Evolutionary conservation across 2,329 filamentous ascomycete species (phyloP), one percentile per base, ranked within the genome.

Genomic region (Ustilaginoidea virens): DNA sequence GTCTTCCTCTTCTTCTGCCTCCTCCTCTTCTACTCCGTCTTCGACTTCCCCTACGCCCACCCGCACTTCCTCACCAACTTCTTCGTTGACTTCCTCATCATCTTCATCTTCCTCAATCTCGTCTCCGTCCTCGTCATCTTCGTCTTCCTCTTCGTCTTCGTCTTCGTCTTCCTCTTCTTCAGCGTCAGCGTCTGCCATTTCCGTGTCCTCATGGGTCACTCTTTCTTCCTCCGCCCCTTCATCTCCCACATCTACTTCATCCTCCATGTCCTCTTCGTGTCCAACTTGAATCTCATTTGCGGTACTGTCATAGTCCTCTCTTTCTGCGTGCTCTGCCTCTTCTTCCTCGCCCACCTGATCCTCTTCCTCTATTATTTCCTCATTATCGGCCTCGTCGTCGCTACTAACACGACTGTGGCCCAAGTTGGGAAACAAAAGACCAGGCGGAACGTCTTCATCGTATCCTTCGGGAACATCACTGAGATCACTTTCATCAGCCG

Each of bases 401-500:
- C 49, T 51, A 4, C 32, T 41, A 36, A 52, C 51, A 3, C 36
- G 47, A 12, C 29, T 46, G 23, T 38, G 46, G 23, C 35, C 44
- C 12, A 69, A 40, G 33, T 63, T 64, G 0, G 65, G 63, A 30
- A 70, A 69, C 49, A 70, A 49, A 17, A 72, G 42, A 9, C 58
- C 58, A 2, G 61, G 55, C 2, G 66, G 65, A 17, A 64, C 60
- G 23, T 73, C 64, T 25, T 71, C 65, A 29, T 74, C 66, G 32
- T 69, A 69, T 23, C 63, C 66, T 4, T 64, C 52, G 16, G 70
- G 60, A 4, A 74, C 65, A 35, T 80, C 75, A 29, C 72, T 79
- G 0, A 80, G 55, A 36, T 79, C 74, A 42, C 73, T 79, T 47
- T 80, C 74, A 31, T 77, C 74, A 0, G 69, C 74, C 23, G 66